phyloP scores from a whole-genome alignment of 2,329 filamentous ascomycete genomes.

The Cordyceps cicadae region DNA sequence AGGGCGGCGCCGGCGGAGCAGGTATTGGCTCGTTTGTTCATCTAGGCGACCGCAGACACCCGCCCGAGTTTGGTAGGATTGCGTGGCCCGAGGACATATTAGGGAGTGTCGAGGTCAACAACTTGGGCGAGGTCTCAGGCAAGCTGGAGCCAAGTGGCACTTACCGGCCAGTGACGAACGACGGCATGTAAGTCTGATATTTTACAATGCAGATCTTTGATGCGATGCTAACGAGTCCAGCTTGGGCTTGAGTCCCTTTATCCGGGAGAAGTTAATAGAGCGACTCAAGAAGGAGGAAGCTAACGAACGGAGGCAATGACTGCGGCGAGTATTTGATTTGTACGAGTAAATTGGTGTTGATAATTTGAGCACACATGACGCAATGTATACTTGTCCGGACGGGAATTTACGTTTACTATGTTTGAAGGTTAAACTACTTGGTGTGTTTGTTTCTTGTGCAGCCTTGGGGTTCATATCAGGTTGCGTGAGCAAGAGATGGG shows the following conservation, averaged over 20 bases:
- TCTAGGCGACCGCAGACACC: conserved; percentile 54
- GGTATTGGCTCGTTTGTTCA: conserved; percentile 57
- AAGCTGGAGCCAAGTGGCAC: conserved; percentile 53
- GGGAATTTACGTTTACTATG: too few relatives aligned
- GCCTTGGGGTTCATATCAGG: too few relatives aligned
- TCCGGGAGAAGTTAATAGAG: conserved; percentile 43
- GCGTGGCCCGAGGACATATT: conserved; percentile 64
- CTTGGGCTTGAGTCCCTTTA: conserved; percentile 45
- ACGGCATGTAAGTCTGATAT: conserved; percentile 52
- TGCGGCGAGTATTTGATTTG: background rate
- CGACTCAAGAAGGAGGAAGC: conserved; percentile 40
- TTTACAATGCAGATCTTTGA: too few relatives aligned
- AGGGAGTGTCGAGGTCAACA: conserved; percentile 58
- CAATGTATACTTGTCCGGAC: background rate
- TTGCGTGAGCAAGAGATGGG: too few relatives aligned
- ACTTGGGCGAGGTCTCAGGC: conserved; percentile 47
- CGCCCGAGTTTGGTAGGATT: conserved; percentile 59
- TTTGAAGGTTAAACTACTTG: too few relatives aligned
- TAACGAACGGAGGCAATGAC: conserved; percentile 15
- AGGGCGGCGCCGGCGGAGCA: conserved; percentile 53
- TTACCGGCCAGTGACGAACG: conserved; percentile 55
- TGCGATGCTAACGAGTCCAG: conserved; percentile 26
- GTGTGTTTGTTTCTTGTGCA: too few relatives aligned
- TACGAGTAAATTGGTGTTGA: background rate
- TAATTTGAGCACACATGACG: background rate